Evolutionary conservation across 805 yeast species (phyloP).

Genomic region (Candida berthetii): DNA sequence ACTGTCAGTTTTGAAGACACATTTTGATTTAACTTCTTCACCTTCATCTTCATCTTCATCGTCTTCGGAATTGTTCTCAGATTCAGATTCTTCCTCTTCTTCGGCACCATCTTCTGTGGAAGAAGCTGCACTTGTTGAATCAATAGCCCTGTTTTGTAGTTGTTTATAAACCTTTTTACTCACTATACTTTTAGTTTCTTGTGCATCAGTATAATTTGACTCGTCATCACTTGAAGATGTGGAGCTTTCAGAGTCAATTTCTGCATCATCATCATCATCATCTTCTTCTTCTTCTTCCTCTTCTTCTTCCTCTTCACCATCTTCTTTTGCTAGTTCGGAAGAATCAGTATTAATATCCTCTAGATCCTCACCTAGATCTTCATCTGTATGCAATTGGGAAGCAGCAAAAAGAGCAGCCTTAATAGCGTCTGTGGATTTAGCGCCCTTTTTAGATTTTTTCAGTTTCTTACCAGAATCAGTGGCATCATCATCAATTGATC

Average conservation of each 20-base stretch:
- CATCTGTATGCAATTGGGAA: no score
- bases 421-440: conserved; percentile 1
- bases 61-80: conserved; percentile 20
- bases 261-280: conserved; percentile 31
- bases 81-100: conserved; percentile 17
- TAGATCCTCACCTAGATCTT: conserved; percentile 25
- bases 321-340: conserved; percentile 24
- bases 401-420: no score
- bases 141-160: conserved; percentile 1
- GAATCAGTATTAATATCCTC: conserved; percentile 20
- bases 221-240: conserved; percentile 5
- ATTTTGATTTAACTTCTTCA: neutral
- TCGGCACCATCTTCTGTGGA: conserved; percentile 27
- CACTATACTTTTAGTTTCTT: conserved; percentile 11
- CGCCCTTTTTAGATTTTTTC: conserved; percentile 16
- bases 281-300: conserved; percentile 24
- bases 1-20: neutral
- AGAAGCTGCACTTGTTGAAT: conserved; percentile 4
- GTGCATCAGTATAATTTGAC: conserved; percentile 13
- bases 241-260: conserved; percentile 1
- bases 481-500: conserved; percentile 11
- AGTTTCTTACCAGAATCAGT: conserved; percentile 11
- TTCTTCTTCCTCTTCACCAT: conserved; percentile 25
- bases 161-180: conserved; percentile 17
- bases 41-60: conserved; percentile 14